Evolutionary conservation across 2,329 filamentous ascomycete species (phyloP).

Genomic region (Aaosphaeria arxii): DNA sequence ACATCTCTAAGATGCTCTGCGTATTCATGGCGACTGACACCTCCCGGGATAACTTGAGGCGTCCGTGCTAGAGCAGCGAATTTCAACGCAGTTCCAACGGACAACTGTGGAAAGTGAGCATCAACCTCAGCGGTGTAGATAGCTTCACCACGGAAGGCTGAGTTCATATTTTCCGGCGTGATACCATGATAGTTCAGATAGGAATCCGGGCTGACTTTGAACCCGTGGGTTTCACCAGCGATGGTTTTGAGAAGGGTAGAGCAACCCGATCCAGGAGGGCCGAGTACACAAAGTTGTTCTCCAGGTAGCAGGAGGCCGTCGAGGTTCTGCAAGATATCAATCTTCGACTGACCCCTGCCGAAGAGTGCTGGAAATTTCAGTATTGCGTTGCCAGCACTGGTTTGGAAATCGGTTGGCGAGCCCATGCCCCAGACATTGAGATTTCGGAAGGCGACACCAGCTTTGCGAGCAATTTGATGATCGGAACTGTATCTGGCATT

Average conservation of each 20-base stretch:
- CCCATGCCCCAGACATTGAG: constrained; percentile 66
- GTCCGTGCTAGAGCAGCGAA: constrained; percentile 64
- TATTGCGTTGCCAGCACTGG: constrained; percentile 62
- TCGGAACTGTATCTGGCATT: constrained; percentile 39
- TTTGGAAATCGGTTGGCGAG: constrained; percentile 64
- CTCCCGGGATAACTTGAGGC: constrained; percentile 57
- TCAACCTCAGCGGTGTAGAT: constrained; percentile 84
- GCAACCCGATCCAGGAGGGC: constrained; percentile 66
- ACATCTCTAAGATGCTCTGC: constrained; percentile 60
- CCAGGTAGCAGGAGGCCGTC: constrained; percentile 66
- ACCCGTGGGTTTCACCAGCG: constrained; percentile 76
- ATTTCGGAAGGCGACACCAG: constrained; percentile 62
- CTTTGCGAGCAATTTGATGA: constrained; percentile 52
- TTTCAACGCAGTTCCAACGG: constrained; percentile 72
- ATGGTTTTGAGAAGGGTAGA: constrained; percentile 81
- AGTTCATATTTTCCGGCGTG: constrained; percentile 69
- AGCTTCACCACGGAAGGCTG: constrained; percentile 72
- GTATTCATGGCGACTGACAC: constrained; percentile 53
- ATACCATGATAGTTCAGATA: constrained; percentile 80
- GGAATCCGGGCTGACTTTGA: constrained; percentile 65
- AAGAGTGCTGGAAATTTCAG: constrained; percentile 55
- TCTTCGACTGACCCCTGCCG: constrained; percentile 47
- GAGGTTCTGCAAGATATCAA: constrained; percentile 65
- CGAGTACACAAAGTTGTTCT: constrained; percentile 71
- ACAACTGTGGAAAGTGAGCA: constrained; percentile 72